phyloP scores from a whole-genome alignment of 2,329 filamentous ascomycete species.

The Diplocarpon rosae region DNA sequence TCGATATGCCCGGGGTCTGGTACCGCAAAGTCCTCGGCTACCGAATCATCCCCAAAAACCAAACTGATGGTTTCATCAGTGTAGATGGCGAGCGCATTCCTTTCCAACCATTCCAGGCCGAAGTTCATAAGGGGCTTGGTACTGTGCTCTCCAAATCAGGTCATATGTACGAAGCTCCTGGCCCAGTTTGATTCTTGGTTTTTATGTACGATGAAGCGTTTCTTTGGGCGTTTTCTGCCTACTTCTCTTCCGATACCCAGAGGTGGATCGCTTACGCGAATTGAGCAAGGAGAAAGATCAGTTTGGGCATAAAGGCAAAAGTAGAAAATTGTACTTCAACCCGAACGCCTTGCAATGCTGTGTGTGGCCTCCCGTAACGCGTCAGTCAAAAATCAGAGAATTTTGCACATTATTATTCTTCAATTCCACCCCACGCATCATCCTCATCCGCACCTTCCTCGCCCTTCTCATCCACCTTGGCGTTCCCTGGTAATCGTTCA shows the following conservation, averaged over 20 bases:
- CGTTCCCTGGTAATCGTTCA: slow-evolving; percentile 58
- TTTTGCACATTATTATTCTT: slow-evolving; percentile 16
- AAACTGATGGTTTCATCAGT: slow-evolving; percentile 73
- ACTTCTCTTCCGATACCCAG: slow-evolving; percentile 17
- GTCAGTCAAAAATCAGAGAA: too few relatives aligned
- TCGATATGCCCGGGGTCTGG: slow-evolving; percentile 65
- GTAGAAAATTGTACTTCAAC: slow-evolving; percentile 9
- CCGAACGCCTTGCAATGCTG: slow-evolving; percentile 17
- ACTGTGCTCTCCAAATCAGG: slow-evolving; percentile 72
- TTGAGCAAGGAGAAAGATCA: neutral
- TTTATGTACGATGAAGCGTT: slow-evolving; percentile 1
- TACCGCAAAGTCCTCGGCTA: slow-evolving; percentile 86
- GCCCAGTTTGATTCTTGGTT: slow-evolving; percentile 23
- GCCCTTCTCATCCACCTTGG: slow-evolving; percentile 28
- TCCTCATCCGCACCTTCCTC: slow-evolving; percentile 25
- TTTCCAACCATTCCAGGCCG: slow-evolving; percentile 83
- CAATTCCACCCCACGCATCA: slow-evolving; percentile 28
- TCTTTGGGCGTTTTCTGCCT: slow-evolving; percentile 6
- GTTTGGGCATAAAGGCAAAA: slow-evolving; percentile 10
- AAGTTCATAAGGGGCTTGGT: slow-evolving; percentile 73
- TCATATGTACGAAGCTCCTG: slow-evolving; percentile 56
- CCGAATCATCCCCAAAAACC: slow-evolving; percentile 64
- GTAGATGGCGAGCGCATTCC: slow-evolving; percentile 85
- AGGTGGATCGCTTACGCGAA: slow-evolving; percentile 12
- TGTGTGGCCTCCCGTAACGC: slow-evolving; percentile 1